Evolutionary conservation across 164 flowering plant species (phyloP).

Genomic region (Cinnamomum micranthum): DNA sequence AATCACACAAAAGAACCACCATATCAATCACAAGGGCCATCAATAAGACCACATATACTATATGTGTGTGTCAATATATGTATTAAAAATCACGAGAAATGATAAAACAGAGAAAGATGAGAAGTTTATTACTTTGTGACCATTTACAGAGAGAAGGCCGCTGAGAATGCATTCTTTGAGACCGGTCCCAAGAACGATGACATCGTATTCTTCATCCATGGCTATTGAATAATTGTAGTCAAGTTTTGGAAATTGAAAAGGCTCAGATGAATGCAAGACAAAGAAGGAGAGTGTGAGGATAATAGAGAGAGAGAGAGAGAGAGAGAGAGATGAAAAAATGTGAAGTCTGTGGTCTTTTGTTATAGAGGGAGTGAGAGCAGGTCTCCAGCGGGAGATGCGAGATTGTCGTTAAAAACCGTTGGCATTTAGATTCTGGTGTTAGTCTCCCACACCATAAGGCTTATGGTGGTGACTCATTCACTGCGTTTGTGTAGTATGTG

Average conservation of each 20-base stretch:
- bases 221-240: background rate
- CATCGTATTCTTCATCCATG: slow-evolving; percentile 34
- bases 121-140: slow-evolving; percentile 17
- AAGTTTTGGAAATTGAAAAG: background rate
- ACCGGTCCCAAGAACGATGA: slow-evolving; percentile 25
- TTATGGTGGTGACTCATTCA: background rate
- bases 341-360: background rate
- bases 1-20: background rate
- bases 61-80: background rate
- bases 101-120: background rate
- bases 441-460: background rate
- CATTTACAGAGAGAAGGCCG: slow-evolving; percentile 28
- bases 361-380: slow-evolving; percentile 1
- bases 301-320: background rate
- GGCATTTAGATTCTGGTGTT: background rate
- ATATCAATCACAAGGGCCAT: background rate
- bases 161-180: slow-evolving; percentile 33
- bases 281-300: background rate
- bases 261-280: background rate
- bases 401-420: slow-evolving; percentile 13
- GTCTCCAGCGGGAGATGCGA: slow-evolving; percentile 16
- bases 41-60: background rate
- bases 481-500: background rate
- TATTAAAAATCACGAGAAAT: too few relatives aligned
- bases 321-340: background rate